These are phyloP conservation scores for Globisporangium rhizosaccharum DNA, from an alignment of 352 stramenopile genomes.

Conservation along the genomic window DNA sequence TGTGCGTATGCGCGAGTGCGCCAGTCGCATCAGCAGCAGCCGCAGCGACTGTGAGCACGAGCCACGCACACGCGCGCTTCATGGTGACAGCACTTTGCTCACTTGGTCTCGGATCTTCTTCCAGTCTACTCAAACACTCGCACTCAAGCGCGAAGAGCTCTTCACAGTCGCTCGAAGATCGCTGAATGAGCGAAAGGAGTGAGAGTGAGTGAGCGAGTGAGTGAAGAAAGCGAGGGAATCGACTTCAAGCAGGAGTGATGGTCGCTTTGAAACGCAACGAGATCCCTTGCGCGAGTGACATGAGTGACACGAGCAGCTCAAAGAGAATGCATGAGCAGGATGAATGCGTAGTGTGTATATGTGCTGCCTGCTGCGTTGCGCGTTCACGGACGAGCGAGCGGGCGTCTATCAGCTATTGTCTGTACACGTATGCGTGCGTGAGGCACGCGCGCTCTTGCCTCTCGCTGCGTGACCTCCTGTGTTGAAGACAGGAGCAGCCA, in stretches of 20 bases:
- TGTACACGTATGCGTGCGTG: not conserved
- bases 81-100: not conserved
- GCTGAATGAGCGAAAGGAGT: not conserved
- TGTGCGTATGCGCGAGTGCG: not conserved
- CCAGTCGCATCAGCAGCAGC: not conserved
- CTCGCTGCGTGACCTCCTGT: not conserved
- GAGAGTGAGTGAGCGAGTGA: not conserved
- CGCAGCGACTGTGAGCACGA: conserved; percentile 2
- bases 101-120: too few species aligned
- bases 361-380: not conserved
- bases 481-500: not conserved
- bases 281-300: not conserved
- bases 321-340: too few species aligned
- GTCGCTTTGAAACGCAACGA: not conserved
- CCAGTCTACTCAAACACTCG: not conserved
- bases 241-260: not conserved
- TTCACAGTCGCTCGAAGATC: conserved; percentile 7
- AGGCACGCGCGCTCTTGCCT: too few species aligned
- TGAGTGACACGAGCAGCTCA: too few species aligned
- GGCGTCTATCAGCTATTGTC: conserved; percentile 3
- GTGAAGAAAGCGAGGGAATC: not conserved
- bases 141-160: not conserved
- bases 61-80: conserved; percentile 6
- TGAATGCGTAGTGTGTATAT: too few species aligned
- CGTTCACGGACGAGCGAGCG: not conserved